Evolutionary conservation across 2,329 filamentous ascomycete species (phyloP).

Genomic region (Microsporum audouinii): DNA sequence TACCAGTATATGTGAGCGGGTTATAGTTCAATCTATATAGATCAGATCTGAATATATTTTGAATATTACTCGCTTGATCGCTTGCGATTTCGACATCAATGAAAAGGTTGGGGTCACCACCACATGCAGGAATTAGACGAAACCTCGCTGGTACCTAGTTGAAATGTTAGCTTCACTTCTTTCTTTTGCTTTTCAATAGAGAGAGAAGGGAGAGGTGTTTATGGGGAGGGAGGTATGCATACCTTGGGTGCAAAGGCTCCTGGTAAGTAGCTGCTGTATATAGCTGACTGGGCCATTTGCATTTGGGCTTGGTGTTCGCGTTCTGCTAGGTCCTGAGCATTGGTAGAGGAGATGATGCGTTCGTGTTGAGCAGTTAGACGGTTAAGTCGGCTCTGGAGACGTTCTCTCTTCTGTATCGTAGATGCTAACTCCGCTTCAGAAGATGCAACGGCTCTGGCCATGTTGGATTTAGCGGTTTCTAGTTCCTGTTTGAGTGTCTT

Average conservation of each 20-base stretch:
- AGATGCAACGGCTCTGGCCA: slow-evolving; percentile 41
- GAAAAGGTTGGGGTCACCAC: slow-evolving; percentile 1
- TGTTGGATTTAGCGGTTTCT: slow-evolving; percentile 39
- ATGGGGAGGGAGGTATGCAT: neutral
- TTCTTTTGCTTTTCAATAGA: neutral
- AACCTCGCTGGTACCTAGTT: neutral
- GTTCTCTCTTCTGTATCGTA: slow-evolving; percentile 47
- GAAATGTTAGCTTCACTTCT: neutral
- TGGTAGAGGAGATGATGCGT: slow-evolving; percentile 43
- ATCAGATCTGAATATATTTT: slow-evolving; percentile 3
- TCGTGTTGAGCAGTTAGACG: slow-evolving; percentile 53
- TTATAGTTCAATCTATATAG: slow-evolving; percentile 3
- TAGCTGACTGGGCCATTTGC: slow-evolving; percentile 17
- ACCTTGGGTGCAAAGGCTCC: neutral
- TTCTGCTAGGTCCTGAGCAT: slow-evolving; percentile 46
- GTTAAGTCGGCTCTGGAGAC: slow-evolving; percentile 45
- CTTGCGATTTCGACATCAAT: slow-evolving; percentile 1
- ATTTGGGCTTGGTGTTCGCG: slow-evolving; percentile 41
- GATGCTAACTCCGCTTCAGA: slow-evolving; percentile 44
- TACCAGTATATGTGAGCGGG: neutral
- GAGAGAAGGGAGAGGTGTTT: too few species aligned
- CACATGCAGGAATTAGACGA: neutral
- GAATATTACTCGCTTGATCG: neutral
- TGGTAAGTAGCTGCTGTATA: neutral
- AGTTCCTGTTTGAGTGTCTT: slow-evolving; percentile 42